These are phyloP conservation scores for Xylaria sp. DNA, from an alignment of 2,329 filamentous ascomycete species.

Conservation along the genomic window DNA sequence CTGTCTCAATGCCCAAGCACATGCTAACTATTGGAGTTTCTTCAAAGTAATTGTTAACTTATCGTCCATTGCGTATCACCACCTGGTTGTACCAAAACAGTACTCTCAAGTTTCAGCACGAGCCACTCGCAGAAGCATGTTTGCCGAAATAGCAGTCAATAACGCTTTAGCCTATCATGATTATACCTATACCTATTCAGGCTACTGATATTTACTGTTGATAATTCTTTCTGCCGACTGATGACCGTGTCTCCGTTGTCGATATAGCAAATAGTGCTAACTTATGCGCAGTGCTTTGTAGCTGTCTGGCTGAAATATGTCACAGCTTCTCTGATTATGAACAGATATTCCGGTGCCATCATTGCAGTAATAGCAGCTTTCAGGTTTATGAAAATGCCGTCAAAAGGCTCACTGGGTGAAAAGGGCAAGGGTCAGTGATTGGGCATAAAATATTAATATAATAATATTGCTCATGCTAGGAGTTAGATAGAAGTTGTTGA, in stretches of 20 bases:
- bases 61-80: not conserved
- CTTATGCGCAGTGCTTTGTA: not conserved
- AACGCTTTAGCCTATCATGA: not conserved
- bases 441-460: no score
- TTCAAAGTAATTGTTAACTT: not conserved
- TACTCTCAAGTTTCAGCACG: not conserved
- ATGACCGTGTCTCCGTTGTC: not conserved
- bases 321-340: no score
- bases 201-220: not conserved
- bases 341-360: no score
- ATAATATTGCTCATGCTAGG: no score
- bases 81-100: not conserved
- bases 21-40: not conserved
- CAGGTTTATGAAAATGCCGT: no score
- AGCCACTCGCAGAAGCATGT: not conserved
- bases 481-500: no score
- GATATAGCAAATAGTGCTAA: not conserved
- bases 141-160: not conserved
- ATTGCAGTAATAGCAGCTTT: no score
- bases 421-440: no score
- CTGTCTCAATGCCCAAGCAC: not conserved
- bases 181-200: not conserved
- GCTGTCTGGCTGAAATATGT: not conserved
- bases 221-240: not conserved
- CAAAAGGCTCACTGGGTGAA: no score